A percentile compares a stretch with the other conserved stretches of the same genome.
phyloP scores from a whole-genome alignment of 2,329 filamentous ascomycete species.

The Cytospora chrysosperma region DNA sequence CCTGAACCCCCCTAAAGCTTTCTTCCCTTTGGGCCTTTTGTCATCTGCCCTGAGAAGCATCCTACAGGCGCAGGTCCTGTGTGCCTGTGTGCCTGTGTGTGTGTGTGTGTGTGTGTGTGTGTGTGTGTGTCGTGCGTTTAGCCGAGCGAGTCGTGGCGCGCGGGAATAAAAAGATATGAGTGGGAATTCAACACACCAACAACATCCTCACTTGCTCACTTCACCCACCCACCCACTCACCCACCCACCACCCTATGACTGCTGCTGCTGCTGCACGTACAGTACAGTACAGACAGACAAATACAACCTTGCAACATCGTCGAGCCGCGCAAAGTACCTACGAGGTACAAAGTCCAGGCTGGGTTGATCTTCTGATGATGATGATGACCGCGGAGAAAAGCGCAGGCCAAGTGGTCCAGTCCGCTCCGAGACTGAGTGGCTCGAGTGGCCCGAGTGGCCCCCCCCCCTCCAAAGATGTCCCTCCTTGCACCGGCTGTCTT shows the following conservation, averaged over 20 bases:
- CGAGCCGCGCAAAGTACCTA: slow-evolving; percentile 14
- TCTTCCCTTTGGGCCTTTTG: neutral
- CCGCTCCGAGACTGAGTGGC: slow-evolving; percentile 16
- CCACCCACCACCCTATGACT: no score
- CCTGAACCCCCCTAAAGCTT: neutral
- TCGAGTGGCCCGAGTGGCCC: slow-evolving; percentile 11
- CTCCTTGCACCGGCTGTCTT: slow-evolving; percentile 25
- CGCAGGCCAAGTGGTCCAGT: slow-evolving; percentile 1
- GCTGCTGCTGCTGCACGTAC: neutral
- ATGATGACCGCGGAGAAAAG: neutral
- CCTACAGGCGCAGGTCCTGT: neutral
- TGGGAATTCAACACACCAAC: neutral
- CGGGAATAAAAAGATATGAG: neutral
- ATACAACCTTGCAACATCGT: no score
- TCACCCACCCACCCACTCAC: neutral
- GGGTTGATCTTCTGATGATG: no score
- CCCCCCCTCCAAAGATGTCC: slow-evolving; percentile 8
- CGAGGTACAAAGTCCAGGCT: slow-evolving; percentile 4
- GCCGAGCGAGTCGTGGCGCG: neutral
- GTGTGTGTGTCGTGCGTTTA: neutral
- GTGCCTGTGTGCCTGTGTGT: neutral
- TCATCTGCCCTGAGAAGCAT: neutral
- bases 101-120: neutral
- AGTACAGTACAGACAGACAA: no score
- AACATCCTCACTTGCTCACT: no score